These are phyloP conservation scores for Trametes versicolor DNA, from an alignment of 1,284 basidiomycete species.

Conservation along the genomic window DNA sequence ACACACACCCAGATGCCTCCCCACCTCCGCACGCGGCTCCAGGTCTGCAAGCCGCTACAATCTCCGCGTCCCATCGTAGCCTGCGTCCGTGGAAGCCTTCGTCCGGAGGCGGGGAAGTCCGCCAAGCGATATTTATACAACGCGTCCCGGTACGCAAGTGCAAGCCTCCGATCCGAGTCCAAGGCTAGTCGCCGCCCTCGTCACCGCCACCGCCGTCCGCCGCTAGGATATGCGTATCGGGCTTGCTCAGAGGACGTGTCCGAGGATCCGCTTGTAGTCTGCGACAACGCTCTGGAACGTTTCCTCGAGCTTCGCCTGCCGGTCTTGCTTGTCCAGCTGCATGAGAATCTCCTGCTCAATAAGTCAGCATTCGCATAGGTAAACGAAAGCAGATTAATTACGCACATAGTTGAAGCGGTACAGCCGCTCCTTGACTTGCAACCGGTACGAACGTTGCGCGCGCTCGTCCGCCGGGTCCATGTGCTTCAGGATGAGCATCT, in stretches of 20 bases:
- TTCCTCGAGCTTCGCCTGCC: slow-evolving; percentile 90
- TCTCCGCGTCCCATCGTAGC: background rate
- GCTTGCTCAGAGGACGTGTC: slow-evolving; percentile 44
- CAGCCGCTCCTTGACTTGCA: slow-evolving; percentile 93
- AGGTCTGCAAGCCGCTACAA: background rate
- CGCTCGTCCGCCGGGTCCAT: slow-evolving; percentile 72
- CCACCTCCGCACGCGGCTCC: too few species aligned
- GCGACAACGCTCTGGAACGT: slow-evolving; percentile 91
- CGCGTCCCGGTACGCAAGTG: background rate
- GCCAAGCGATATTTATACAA: slow-evolving; percentile 15
- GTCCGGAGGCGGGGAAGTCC: background rate
- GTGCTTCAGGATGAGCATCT: slow-evolving; percentile 88
- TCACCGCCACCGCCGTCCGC: background rate
- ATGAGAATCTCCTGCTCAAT: slow-evolving; percentile 79
- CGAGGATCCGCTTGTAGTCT: slow-evolving; percentile 87
- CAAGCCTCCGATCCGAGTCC: slow-evolving; percentile 3
- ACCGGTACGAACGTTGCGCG: slow-evolving; percentile 72
- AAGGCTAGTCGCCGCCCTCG: background rate
- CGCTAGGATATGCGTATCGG: background rate
- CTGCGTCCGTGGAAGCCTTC: background rate
- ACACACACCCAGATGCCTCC: background rate
- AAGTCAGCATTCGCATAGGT: background rate
- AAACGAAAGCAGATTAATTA: slow-evolving; percentile 25
- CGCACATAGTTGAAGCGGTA: slow-evolving; percentile 95
- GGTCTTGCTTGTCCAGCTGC: slow-evolving; percentile 87